phyloP scores from a whole-genome alignment of 1,284 basidiomycete genomes.

The Sporisorium graminicola region DNA sequence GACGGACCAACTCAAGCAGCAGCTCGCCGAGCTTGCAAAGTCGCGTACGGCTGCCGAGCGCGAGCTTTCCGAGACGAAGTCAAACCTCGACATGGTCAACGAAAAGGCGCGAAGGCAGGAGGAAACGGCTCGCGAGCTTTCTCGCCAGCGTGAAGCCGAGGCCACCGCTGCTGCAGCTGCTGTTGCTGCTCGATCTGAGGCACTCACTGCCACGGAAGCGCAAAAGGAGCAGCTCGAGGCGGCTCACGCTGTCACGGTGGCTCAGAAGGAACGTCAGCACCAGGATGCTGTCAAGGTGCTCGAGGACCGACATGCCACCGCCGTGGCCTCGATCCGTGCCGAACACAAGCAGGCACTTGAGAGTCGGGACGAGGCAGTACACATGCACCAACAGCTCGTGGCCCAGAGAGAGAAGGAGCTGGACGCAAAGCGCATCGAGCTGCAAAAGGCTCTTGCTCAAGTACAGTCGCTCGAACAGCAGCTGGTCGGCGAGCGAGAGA shows the following conservation, averaged over 20 bases:
- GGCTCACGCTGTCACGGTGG: slow-evolving; percentile 36
- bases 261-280: slow-evolving; percentile 50
- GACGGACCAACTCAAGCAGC: slow-evolving; percentile 38
- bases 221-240: slow-evolving; percentile 45
- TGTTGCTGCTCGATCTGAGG: slow-evolving; percentile 47
- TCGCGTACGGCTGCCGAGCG: slow-evolving; percentile 29
- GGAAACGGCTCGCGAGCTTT: slow-evolving; percentile 33
- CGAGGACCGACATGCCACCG: slow-evolving; percentile 39
- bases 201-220: slow-evolving; percentile 46
- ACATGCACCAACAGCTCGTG: slow-evolving; percentile 29
- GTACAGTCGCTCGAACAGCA: slow-evolving; percentile 19
- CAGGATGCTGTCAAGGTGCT: slow-evolving; percentile 48
- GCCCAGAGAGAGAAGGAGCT: slow-evolving; percentile 28
- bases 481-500: slow-evolving; percentile 33
- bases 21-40: slow-evolving; percentile 31
- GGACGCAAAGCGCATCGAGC: slow-evolving; percentile 18
- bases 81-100: slow-evolving; percentile 40
- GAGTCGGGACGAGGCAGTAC: slow-evolving; percentile 30
- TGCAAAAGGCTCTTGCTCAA: slow-evolving; percentile 16
- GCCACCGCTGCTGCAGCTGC: slow-evolving; percentile 45
- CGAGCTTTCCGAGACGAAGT: slow-evolving; percentile 44
- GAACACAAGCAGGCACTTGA: slow-evolving; percentile 50
- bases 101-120: slow-evolving; percentile 52
- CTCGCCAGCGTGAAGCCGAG: slow-evolving; percentile 44
- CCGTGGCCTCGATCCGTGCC: slow-evolving; percentile 34